Evolutionary conservation across 306 rosid species (phyloP).

Genomic region (Notholithocarpus densiflorus): DNA sequence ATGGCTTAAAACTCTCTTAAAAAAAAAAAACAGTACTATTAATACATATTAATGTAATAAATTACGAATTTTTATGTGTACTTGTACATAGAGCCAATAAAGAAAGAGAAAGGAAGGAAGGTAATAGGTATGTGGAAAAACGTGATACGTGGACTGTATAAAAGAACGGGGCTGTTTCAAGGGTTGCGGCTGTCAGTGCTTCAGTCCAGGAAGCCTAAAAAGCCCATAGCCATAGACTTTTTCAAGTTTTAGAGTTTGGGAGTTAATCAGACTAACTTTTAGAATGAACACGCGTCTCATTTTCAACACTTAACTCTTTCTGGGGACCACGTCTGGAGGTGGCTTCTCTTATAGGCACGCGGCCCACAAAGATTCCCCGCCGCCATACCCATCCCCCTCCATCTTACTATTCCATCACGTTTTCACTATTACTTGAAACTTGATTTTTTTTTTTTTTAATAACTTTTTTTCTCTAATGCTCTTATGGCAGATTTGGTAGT

Average conservation of each 20-base stretch:
- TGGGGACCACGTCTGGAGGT: slow-evolving; percentile 48
- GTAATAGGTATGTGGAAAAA: neutral
- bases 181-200: slow-evolving; percentile 67
- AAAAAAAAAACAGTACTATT: no score
- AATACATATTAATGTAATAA: no score
- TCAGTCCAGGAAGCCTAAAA: slow-evolving; percentile 28
- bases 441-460: neutral
- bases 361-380: slow-evolving; percentile 88
- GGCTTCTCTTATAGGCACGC: slow-evolving; percentile 59
- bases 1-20: no score
- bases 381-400: slow-evolving; percentile 54
- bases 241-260: no score
- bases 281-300: slow-evolving; percentile 39
- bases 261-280: no score
- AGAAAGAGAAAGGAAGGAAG: neutral
- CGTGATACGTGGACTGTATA: slow-evolving; percentile 8
- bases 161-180: slow-evolving; percentile 30
- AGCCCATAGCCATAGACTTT: neutral
- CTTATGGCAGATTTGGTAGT: accelerated
- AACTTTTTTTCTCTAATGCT: no score
- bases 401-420: slow-evolving; percentile 63
- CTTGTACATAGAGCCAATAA: neutral
- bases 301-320: slow-evolving; percentile 20
- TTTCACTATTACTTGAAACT: slow-evolving; percentile 39
- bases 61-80: neutral